These are phyloP conservation scores for Aotearoamyces nothofagi DNA, from an alignment of 2,329 filamentous ascomycete genomes.

Conservation along the genomic window DNA sequence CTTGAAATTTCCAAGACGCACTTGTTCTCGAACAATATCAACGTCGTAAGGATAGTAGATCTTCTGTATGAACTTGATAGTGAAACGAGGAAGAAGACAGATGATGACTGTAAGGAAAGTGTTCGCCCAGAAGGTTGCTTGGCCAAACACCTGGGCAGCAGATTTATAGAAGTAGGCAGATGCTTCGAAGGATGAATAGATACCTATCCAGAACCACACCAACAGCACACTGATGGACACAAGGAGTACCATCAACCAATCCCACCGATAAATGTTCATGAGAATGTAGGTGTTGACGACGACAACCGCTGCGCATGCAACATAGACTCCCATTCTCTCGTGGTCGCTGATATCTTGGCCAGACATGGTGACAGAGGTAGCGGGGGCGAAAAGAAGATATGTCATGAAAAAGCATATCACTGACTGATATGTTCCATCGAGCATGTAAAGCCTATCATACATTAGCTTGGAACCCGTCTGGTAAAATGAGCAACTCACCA, in stretches of 20 bases:
- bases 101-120: conserved; percentile 66
- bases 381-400: conserved; percentile 61
- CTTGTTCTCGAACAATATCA: conserved; percentile 90
- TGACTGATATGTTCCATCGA: conserved; percentile 89
- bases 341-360: conserved; percentile 69
- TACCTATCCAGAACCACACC: conserved; percentile 90
- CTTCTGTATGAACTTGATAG: conserved; percentile 78
- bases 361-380: conserved; percentile 52
- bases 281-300: conserved; percentile 91
- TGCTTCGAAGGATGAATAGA: conserved; percentile 41
- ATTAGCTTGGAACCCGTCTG: background rate
- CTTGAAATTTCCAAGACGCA: conserved; percentile 68
- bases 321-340: conserved; percentile 71
- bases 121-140: conserved; percentile 77
- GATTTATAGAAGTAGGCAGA: conserved; percentile 64
- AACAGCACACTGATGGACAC: conserved; percentile 70
- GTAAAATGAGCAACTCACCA: conserved; percentile 47
- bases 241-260: conserved; percentile 85
- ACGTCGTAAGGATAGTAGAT: conserved; percentile 87
- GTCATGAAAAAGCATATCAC: conserved; percentile 87
- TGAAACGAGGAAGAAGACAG: conserved; percentile 77
- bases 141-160: conserved; percentile 63
- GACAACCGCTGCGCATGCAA: conserved; percentile 70
- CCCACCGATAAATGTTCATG: conserved; percentile 95
- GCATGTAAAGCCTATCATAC: conserved; percentile 65